Conservation (phyloP, 805 yeast species). For the Torulaspora delbrueckii region DNA sequence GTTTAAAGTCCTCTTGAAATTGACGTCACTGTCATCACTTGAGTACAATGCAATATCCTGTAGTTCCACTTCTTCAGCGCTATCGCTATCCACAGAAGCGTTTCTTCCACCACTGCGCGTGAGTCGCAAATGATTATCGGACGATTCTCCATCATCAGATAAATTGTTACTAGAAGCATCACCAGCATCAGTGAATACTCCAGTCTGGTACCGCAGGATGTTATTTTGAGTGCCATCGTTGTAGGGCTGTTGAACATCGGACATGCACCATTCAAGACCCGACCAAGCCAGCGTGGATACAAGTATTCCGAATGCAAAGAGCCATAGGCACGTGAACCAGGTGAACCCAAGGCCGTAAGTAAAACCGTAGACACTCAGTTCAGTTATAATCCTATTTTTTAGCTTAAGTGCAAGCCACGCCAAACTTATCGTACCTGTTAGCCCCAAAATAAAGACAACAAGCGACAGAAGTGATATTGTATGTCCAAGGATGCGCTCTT, state of each 20-base stretch:
- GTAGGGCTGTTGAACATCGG: conserved; percentile 12
- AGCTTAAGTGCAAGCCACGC: conserved; percentile 18
- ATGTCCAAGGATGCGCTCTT: conserved; percentile 24
- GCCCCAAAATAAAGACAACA: conserved; percentile 20
- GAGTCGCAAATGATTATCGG: background rate
- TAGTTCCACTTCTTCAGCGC: conserved; percentile 19
- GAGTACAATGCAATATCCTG: conserved; percentile 22
- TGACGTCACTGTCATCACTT: conserved; percentile 16
- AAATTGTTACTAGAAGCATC: background rate
- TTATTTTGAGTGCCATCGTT: conserved; percentile 13
- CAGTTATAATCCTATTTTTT: conserved; percentile 20
- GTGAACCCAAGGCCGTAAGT: conserved; percentile 23
- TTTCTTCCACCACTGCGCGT: background rate
- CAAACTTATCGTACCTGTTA: conserved; percentile 18
- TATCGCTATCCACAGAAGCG: conserved; percentile 3
- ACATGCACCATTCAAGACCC: conserved; percentile 35
- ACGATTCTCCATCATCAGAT: background rate
- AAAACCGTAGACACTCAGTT: conserved; percentile 28
- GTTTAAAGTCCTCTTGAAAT: conserved; percentile 15
- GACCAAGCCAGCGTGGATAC: conserved; percentile 31
- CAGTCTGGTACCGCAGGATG: conserved; percentile 14
- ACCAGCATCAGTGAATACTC: conserved; percentile 10
- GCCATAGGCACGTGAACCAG: conserved; percentile 27
- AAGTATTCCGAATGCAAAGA: conserved; percentile 19
- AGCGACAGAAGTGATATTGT: conserved; percentile 24